Percentiles rank a stretch among this genome's conserved stretches.
phyloP scores from a whole-genome alignment of 805 yeast genomes.

The baker's yeast (Saccharomyces cerevisiae) region DNA sequence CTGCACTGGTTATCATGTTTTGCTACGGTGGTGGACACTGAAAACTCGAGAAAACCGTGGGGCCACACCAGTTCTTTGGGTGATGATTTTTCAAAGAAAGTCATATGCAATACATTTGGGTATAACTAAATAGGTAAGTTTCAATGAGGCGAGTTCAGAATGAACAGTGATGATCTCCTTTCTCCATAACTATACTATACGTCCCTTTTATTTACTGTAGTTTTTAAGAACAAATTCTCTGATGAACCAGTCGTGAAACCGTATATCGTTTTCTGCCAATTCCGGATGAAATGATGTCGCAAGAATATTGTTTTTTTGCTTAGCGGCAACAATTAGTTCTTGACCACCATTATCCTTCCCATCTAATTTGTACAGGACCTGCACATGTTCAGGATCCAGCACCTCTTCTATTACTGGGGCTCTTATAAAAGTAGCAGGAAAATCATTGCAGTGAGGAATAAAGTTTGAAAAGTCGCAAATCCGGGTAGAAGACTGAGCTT shows the following conservation, averaged over 20 bases:
- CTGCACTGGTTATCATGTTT: no score
- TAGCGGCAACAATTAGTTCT: constrained; percentile 57
- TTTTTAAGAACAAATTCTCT: constrained; percentile 42
- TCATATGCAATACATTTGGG: no score
- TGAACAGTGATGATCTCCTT: no score
- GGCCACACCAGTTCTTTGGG: no score
- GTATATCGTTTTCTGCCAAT: constrained; percentile 41
- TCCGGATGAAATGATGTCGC: constrained; percentile 84
- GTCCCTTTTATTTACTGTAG: not conserved
- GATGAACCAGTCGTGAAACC: constrained; percentile 67
- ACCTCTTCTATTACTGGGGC: constrained; percentile 58
- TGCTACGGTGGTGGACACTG: no score
- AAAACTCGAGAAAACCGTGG: no score
- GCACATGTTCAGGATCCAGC: constrained; percentile 24
- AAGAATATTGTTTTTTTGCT: constrained; percentile 49
- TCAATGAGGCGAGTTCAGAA: no score
- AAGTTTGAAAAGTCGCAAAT: constrained; percentile 36
- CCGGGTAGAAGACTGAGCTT: constrained; percentile 54
- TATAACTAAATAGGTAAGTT: no score
- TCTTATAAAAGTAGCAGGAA: constrained; percentile 52
- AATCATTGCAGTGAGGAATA: constrained; percentile 34
- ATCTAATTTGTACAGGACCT: constrained; percentile 35
- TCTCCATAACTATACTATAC: no score
- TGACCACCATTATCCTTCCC: constrained; percentile 6
- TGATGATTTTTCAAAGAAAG: no score